Evolutionary conservation across 1,284 basidiomycete species (phyloP).

Genomic region (Cutaneotrichosporon curvatum): DNA sequence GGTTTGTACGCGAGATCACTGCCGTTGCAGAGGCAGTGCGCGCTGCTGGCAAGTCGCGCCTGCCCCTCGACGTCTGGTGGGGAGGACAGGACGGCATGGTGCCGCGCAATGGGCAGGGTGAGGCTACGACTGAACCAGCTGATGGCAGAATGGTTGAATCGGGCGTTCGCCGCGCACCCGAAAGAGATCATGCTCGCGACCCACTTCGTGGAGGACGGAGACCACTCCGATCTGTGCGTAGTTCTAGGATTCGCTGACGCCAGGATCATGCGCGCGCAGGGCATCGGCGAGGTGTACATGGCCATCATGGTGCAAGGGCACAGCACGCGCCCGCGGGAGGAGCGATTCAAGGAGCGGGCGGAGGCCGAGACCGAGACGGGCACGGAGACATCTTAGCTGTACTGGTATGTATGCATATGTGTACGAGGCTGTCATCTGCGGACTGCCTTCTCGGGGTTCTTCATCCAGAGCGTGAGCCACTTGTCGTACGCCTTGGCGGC

Average conservation of each 20-base stretch:
- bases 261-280: constrained; percentile 13
- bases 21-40: constrained; percentile 17
- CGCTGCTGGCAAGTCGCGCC: background rate
- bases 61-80: constrained; percentile 17
- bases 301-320: constrained; percentile 7
- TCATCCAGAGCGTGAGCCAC: constrained; percentile 16
- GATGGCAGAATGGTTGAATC: constrained; percentile 18
- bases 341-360: too few relatives aligned
- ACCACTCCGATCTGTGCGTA: constrained; percentile 15
- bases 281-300: constrained; percentile 19
- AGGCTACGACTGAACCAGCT: background rate
- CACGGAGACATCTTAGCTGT: too few relatives aligned
- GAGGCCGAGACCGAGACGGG: too few relatives aligned
- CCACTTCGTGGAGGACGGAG: constrained; percentile 18
- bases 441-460: constrained; percentile 18
- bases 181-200: constrained; percentile 8
- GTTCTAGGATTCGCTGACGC: background rate
- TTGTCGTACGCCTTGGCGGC: constrained; percentile 16
- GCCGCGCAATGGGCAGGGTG: constrained; percentile 16
- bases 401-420: too few relatives aligned
- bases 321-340: background rate
- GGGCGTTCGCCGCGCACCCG: constrained; percentile 10
- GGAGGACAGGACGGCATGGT: constrained; percentile 21
- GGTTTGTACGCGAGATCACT: constrained; percentile 26
- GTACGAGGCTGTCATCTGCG: too few relatives aligned